Base-by-base conservation (phyloP, 2,329 filamentous ascomycete species). In the Fusarium sp. region DNA sequence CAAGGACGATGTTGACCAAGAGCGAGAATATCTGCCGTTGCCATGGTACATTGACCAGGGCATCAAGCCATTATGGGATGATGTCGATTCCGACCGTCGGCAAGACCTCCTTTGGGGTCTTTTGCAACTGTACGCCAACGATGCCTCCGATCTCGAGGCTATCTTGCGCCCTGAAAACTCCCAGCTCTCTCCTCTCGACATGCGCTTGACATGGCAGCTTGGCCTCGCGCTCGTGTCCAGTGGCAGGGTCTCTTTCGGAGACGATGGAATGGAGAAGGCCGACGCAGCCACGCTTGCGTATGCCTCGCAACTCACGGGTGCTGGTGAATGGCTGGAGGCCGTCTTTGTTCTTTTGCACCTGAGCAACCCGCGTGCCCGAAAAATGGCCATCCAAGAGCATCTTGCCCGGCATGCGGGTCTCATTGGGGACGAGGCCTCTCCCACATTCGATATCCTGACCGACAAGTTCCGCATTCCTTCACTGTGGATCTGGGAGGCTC, bases 31-130 rank as follows among this genome's bases (percentile, higher is more conserved):
- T 5, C 81, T 82, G 52, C 93, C 94, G 1, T 76, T 83, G n/a
- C 87, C 92, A 3, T 89, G 88, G 82, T 92, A 91, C 70, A 73
- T 83, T 10, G 85, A 89, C 57, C 80, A 87, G 57, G 81, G 82
- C 7, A 79, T 84, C 44, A 77, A 82, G 14, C 77, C 82, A 38
- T 74, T 86, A 27, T 91, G 88, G 84, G 78, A 85, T 15, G 86
- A 90, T 60, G 77, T 79, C 4, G 77, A 86, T 47, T 79, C 81
- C 11, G 80, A 84, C 23, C 76, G 78, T 25, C 83, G 88, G 36
- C 87, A 95, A 71, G 93, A 96, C 71, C 81, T 96, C 8, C 80
- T 98, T 1, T 97, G 94, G 89, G 90, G 92, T 11, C 82, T 99
- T 1, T 78, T 99, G 45, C 92, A 91, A 72, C 80, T 96, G 5